Evolutionary conservation across 768 basidiomycete genomes (phyloP).

Genomic region (Boletus eberwhitei): DNA sequence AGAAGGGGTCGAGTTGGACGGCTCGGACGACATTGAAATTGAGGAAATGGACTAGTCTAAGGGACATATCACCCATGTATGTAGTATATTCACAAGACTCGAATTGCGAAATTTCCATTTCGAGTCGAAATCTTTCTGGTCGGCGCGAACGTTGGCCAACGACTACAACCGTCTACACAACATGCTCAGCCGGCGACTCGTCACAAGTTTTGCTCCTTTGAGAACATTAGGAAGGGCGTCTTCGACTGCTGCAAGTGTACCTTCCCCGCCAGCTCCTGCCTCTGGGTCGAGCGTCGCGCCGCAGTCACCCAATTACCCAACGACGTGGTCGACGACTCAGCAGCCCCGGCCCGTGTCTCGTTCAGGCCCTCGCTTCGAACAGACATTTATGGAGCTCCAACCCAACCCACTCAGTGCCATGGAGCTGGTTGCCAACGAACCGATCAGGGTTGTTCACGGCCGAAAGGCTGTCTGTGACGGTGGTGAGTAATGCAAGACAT

Average conservation of each 20-base stretch:
- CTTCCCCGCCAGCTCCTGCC: slow-evolving; percentile 8
- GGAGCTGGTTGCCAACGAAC: slow-evolving; percentile 83
- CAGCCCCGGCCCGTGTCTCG: slow-evolving; percentile 56
- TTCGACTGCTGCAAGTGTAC: slow-evolving; percentile 19
- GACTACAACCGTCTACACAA: slow-evolving; percentile 8
- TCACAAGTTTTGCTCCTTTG: slow-evolving; percentile 15
- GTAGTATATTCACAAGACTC: too few relatives aligned
- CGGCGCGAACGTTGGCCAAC: not conserved
- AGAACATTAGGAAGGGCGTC: slow-evolving; percentile 19
- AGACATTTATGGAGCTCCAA: slow-evolving; percentile 83
- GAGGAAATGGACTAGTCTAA: slow-evolving; percentile 19
- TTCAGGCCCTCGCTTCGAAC: slow-evolving; percentile 85
- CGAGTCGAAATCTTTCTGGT: not conserved
- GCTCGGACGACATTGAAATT: slow-evolving; percentile 47
- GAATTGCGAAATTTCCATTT: slow-evolving; percentile 13
- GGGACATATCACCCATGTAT: not conserved
- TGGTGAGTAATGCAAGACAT: slow-evolving; percentile 53
- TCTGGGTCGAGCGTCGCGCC: slow-evolving; percentile 36
- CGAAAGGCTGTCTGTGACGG: slow-evolving; percentile 93
- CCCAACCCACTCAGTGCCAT: slow-evolving; percentile 89
- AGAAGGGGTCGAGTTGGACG: slow-evolving; percentile 55
- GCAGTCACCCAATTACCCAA: slow-evolving; percentile 81
- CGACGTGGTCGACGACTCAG: slow-evolving; percentile 87
- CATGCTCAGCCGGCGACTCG: slow-evolving; percentile 31
- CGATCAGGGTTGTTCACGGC: slow-evolving; percentile 74